These are phyloP conservation scores for Globisporangium iwayamae DNA, from an alignment of 352 stramenopile species.

Conservation along the genomic window DNA sequence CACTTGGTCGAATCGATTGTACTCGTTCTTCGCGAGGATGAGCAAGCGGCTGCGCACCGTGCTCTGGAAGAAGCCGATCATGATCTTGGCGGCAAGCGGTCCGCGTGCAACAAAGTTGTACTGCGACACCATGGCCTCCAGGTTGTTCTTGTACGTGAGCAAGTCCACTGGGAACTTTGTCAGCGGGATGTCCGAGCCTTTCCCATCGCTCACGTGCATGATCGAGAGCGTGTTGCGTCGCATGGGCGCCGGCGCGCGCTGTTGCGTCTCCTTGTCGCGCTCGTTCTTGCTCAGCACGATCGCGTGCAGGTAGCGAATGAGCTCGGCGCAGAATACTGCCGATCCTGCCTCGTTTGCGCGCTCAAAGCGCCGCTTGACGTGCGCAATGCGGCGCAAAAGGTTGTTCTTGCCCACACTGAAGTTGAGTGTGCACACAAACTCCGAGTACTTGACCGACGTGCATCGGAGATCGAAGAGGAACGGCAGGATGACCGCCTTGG, in stretches of 20 bases:
- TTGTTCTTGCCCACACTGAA: slow-evolving; percentile 62
- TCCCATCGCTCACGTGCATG: slow-evolving; percentile 34
- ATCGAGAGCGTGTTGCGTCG: slow-evolving; percentile 48
- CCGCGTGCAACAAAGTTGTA: slow-evolving; percentile 74
- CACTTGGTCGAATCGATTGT: slow-evolving; percentile 53
- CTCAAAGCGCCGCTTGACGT: slow-evolving; percentile 53
- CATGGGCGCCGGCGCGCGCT: slow-evolving; percentile 35
- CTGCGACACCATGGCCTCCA: slow-evolving; percentile 75
- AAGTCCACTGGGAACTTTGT: slow-evolving; percentile 61
- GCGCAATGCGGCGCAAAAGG: slow-evolving; percentile 38
- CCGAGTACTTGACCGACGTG: slow-evolving; percentile 27
- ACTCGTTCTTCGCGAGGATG: slow-evolving; percentile 47
- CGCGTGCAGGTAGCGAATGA: slow-evolving; percentile 64
- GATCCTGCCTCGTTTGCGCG: slow-evolving; percentile 60
- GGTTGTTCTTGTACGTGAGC: slow-evolving; percentile 74
- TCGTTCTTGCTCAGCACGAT: slow-evolving; percentile 69
- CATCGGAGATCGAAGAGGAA: slow-evolving; percentile 53
- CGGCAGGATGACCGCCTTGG: slow-evolving; percentile 43
- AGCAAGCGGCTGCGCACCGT: slow-evolving; percentile 47
- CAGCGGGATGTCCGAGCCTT: slow-evolving; percentile 24
- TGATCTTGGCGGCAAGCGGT: slow-evolving; percentile 36
- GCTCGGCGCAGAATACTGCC: slow-evolving; percentile 58
- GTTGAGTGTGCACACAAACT: slow-evolving; percentile 44
- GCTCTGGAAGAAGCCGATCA: slow-evolving; percentile 59
- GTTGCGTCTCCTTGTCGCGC: slow-evolving; percentile 49